Evolutionary conservation across 2,329 filamentous ascomycete genomes (phyloP), one percentile per base, ranked within the genome.

Genomic region (Helminthosporium solani): DNA sequence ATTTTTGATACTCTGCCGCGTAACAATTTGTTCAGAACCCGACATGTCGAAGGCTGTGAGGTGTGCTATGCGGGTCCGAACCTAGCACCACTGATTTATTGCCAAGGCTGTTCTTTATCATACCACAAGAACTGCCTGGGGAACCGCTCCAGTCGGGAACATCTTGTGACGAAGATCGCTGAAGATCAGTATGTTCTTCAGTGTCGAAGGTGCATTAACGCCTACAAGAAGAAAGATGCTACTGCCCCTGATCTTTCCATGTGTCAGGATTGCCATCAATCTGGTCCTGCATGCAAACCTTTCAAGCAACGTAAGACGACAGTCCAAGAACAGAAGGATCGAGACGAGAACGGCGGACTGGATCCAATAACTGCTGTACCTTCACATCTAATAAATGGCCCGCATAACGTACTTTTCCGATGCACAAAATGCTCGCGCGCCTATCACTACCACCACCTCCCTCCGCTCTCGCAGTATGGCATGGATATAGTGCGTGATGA

Each of bases 41-140:
- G 81, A 9, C 94, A 99, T 68, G 81, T 79, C 37, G 75, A 80
- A 33, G 75, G 73, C 7, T 99, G 94, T 67, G 85, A 88, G 55
- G 79, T 83, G 2, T 99, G 94, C 63, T 78, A 79, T 7, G 73
- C 79, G 38, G 74, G 78, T 18, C 67, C 72, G 1, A 78, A 75
- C 46, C 86, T 84, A 62, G 90, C 88, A 1, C 76, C 81, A 31
- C 75, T 99, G 19, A 79, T 99, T 27, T 85, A 86, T 62, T 99
- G 94, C 58, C 95, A 99, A 71, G 94, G 94, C 23, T 99, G 94
- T 66, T 90, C 86, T 2, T 76, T 85, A 38, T 79, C 87, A 0
- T 96, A 90, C 57, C 94, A 99, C 70, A 89, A 88, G 67, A 73
- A 73, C 33, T 99, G 94, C 63, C 77, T 99, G 21, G 90, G 92